These are phyloP conservation scores for Canavalia gladiata DNA, from an alignment of 306 rosid species.

Conservation along the genomic window DNA sequence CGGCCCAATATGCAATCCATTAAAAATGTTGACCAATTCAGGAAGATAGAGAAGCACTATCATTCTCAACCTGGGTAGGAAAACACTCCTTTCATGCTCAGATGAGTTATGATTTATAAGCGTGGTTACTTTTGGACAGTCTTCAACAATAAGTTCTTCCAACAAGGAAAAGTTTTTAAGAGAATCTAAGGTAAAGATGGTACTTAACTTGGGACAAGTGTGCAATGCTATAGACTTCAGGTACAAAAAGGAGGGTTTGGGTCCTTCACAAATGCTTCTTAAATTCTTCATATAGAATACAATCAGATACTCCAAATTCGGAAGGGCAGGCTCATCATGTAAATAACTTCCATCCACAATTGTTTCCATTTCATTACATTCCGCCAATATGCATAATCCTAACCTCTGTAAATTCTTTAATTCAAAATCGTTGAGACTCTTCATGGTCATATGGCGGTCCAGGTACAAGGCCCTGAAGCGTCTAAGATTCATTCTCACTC, in stretches of 20 bases:
- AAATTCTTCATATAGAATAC: conserved; percentile 51
- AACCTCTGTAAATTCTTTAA: background rate
- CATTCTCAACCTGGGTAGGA: conserved; percentile 27
- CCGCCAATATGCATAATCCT: conserved; percentile 33
- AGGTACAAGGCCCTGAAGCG: conserved; percentile 16
- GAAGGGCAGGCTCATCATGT: background rate
- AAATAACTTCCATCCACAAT: background rate
- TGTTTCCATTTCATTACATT: conserved; percentile 51
- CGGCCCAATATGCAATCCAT: background rate
- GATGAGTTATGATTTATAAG: background rate
- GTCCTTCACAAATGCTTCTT: conserved; percentile 35
- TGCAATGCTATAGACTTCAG: conserved; percentile 33
- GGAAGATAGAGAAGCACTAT: conserved; percentile 20
- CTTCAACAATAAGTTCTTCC: conserved; percentile 26
- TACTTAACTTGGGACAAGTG: conserved; percentile 42
- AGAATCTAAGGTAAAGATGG: conserved; percentile 1
- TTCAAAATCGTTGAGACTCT: conserved; percentile 26
- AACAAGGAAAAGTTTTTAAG: background rate
- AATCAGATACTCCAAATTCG: background rate
- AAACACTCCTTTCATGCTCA: accelerated
- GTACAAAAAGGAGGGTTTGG: background rate
- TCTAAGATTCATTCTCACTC: background rate
- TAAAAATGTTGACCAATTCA: conserved; percentile 31
- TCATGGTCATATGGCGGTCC: conserved; percentile 38
- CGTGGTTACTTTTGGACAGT: conserved; percentile 43